A percentile compares a stretch with the other conserved stretches of the same genome.
Conservation (phyloP, 768 basidiomycete genomes). For the Leccinellum rugosiceps region DNA sequence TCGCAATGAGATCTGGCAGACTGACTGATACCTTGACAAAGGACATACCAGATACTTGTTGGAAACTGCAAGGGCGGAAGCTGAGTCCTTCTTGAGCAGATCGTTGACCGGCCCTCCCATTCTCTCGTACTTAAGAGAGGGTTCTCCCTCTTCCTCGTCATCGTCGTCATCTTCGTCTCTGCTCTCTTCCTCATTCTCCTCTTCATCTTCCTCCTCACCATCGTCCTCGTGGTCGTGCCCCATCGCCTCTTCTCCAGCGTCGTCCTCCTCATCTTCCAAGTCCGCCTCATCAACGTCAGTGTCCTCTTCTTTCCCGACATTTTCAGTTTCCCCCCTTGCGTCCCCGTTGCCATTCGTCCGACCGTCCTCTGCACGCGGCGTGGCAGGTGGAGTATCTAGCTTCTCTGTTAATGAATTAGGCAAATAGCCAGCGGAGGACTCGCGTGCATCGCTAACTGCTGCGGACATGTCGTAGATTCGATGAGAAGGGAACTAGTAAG, state of each 20-base stretch:
- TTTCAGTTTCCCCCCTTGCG: background rate
- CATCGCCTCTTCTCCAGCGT: background rate
- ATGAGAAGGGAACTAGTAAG: background rate
- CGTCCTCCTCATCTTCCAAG: slow-evolving; percentile 4
- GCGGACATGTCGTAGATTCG: slow-evolving; percentile 9
- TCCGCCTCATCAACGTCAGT: slow-evolving; percentile 1
- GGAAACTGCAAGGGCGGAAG: slow-evolving; percentile 75
- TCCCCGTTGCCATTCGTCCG: slow-evolving; percentile 21
- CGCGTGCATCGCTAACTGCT: background rate
- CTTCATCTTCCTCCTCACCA: slow-evolving; percentile 17
- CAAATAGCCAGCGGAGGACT: background rate
- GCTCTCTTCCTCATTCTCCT: slow-evolving; percentile 34
- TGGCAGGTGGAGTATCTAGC: background rate
- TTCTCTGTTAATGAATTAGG: slow-evolving; percentile 2
- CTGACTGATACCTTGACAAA: background rate
- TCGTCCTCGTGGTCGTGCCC: slow-evolving; percentile 2
- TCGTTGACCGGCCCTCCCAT: slow-evolving; percentile 70
- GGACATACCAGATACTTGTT: slow-evolving; percentile 63
- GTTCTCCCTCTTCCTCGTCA: slow-evolving; percentile 79
- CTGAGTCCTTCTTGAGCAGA: slow-evolving; percentile 85
- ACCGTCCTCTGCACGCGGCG: background rate
- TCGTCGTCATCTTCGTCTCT: slow-evolving; percentile 54
- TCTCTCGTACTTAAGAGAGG: slow-evolving; percentile 86
- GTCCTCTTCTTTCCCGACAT: slow-evolving; percentile 4
- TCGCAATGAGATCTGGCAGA: background rate